phyloP scores from a whole-genome alignment of 2,329 filamentous ascomycete genomes.

The Xylariaceae sp. region DNA sequence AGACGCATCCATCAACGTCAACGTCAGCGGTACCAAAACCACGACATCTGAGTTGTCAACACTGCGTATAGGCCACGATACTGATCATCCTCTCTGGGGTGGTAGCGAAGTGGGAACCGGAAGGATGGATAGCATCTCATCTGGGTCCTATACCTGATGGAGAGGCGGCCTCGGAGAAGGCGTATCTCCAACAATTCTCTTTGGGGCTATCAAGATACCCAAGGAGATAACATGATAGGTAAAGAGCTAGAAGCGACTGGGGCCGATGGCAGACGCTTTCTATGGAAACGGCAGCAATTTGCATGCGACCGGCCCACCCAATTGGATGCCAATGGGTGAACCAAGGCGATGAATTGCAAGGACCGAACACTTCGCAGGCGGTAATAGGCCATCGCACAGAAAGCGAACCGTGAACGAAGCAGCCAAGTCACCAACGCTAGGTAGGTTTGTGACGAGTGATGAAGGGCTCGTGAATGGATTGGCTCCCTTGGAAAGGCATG shows the following conservation, averaged over 20 bases:
- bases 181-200: slow-evolving; percentile 2
- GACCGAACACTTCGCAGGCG: slow-evolving; percentile 13
- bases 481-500: not conserved
- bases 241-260: slow-evolving; percentile 5
- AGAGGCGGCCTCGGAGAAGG: slow-evolving; percentile 5
- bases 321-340: slow-evolving; percentile 17
- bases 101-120: not conserved
- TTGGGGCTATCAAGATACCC: slow-evolving; percentile 5
- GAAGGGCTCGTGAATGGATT: not conserved
- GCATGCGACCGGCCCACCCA: slow-evolving; percentile 14
- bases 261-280: slow-evolving; percentile 14
- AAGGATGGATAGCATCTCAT: not conserved
- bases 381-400: slow-evolving; percentile 3
- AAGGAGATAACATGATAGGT: slow-evolving; percentile 10
- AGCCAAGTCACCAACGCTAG: not conserved
- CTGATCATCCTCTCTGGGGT: not conserved
- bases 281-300: slow-evolving; percentile 15
- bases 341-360: slow-evolving; percentile 24
- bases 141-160: not conserved
- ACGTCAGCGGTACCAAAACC: not conserved
- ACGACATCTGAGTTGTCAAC: not conserved
- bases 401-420: not conserved
- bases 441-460: not conserved
- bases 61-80: not conserved
- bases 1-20: not conserved